phyloP scores from a whole-genome alignment of 306 rosid species.

The Acacia crassicarpa region DNA sequence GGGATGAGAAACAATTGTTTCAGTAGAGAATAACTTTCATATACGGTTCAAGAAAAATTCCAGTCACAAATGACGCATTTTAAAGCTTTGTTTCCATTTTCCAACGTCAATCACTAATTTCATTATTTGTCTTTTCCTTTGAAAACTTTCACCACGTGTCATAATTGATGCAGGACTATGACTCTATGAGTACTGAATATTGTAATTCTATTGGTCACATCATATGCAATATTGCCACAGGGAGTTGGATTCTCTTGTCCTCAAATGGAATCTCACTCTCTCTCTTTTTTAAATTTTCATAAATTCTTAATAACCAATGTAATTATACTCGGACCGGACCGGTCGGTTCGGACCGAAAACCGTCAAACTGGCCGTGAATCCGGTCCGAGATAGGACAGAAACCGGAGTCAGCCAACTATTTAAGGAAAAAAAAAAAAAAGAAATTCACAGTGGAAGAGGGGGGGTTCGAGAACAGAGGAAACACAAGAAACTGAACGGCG shows the following conservation, averaged over 20 bases:
- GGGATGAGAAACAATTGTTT: neutral
- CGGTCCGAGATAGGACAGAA: too few relatives aligned
- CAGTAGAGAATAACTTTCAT: neutral
- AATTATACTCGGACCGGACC: too few relatives aligned
- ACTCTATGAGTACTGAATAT: neutral
- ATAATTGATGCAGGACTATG: neutral
- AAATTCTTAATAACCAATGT: too few relatives aligned
- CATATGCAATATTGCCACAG: neutral
- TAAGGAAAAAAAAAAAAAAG: too few relatives aligned
- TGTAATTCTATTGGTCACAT: neutral
- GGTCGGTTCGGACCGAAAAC: too few relatives aligned
- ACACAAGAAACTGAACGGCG: too few relatives aligned
- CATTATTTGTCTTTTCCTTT: neutral
- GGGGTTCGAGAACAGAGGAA: too few relatives aligned
- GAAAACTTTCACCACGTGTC: neutral
- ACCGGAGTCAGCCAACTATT: too few relatives aligned
- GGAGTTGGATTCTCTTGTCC: neutral
- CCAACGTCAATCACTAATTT: neutral
- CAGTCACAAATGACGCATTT: neutral
- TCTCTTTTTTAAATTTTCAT: too few relatives aligned
- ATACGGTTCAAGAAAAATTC: neutral
- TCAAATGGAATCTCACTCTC: neutral
- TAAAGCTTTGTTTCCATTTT: neutral
- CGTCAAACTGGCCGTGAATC: too few relatives aligned
- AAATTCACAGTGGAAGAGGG: too few relatives aligned